A percentile compares a stretch with the other conserved stretches of the same genome.
phyloP scores from a whole-genome alignment of 345 rosid genomes.

The Balakata baccata region DNA sequence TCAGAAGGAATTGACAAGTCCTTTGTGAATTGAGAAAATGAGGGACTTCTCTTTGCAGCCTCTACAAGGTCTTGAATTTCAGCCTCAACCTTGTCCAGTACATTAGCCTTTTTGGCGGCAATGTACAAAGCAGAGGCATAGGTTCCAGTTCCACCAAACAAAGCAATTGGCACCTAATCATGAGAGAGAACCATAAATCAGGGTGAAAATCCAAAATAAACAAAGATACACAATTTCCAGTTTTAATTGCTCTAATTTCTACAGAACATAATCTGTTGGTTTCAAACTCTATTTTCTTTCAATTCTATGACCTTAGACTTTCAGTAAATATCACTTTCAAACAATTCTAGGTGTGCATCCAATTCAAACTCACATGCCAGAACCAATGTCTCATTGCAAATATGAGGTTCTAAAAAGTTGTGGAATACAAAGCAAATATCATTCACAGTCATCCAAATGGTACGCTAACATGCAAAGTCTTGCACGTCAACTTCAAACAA shows the following conservation, averaged over 20 bases:
- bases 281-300: background rate
- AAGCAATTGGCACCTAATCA: constrained; percentile 61
- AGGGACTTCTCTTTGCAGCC: constrained; percentile 59
- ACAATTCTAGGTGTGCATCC: background rate
- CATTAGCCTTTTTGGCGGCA: constrained; percentile 61
- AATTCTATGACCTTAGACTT: background rate
- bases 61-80: constrained; percentile 63
- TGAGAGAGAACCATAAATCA: constrained; percentile 9
- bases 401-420: background rate
- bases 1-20: constrained; percentile 70
- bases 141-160: constrained; percentile 80
- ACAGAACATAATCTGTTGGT: background rate
- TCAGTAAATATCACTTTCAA: background rate
- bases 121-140: constrained; percentile 81
- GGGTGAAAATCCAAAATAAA: constrained; percentile 9
- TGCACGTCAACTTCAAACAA: background rate
- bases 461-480: background rate
- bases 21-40: constrained; percentile 62
- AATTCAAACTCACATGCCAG: background rate
- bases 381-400: background rate
- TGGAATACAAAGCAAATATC: background rate
- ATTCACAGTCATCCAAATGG: background rate
- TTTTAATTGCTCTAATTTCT: background rate
- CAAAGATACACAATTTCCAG: background rate
- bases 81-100: constrained; percentile 67